These are phyloP conservation scores for carrot (Daucus carota) DNA, from an alignment of 129 eudicot species.

Conservation along the genomic window DNA sequence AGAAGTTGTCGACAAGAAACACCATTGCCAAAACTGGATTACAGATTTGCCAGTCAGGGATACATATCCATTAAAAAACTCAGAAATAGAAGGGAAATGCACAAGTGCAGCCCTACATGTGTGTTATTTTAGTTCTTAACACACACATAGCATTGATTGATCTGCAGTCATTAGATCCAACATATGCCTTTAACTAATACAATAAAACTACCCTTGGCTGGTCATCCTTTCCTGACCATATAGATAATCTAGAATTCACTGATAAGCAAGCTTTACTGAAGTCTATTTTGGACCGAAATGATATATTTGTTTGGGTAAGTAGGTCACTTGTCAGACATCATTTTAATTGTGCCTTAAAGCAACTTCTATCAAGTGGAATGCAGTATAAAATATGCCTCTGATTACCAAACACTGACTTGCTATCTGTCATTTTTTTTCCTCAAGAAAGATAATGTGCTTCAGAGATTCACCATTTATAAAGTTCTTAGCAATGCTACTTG, in stretches of 20 bases:
- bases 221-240: not conserved
- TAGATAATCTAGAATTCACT: not conserved
- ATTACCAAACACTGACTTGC: not conserved
- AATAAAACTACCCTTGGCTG: not conserved
- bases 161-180: not conserved
- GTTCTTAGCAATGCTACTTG: not conserved
- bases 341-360: not conserved
- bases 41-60: too few species aligned
- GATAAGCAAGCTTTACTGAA: not conserved
- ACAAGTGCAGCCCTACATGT: not conserved
- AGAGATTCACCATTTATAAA: not conserved
- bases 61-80: not conserved
- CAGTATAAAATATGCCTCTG: not conserved
- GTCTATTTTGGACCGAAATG: not conserved
- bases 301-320: not conserved
- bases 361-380: not conserved
- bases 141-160: not conserved
- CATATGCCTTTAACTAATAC: not conserved
- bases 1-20: not conserved
- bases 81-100: not conserved
- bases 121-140: not conserved
- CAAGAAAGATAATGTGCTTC: not conserved
- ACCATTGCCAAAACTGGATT: not conserved
- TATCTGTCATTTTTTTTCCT: not conserved
- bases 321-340: not conserved